Percentiles rank a stretch among this genome's conserved stretches.
These are phyloP conservation scores for Tremellales sp. DNA, from an alignment of 1,284 basidiomycete species.

Conservation along the genomic window DNA sequence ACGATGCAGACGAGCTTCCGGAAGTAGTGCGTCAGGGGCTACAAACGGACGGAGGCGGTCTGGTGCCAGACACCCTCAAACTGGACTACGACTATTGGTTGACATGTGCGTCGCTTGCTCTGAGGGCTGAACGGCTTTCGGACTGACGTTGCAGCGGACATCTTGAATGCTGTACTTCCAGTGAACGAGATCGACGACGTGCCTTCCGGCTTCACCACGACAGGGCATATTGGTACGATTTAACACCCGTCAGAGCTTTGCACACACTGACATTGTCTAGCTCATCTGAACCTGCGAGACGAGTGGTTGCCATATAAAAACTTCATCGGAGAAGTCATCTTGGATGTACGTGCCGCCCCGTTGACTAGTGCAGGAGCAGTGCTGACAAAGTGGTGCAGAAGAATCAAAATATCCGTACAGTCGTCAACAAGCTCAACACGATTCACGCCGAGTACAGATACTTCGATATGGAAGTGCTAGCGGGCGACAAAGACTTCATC, in stretches of 20 bases:
- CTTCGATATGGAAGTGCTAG: conserved; percentile 95
- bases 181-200: conserved; percentile 68
- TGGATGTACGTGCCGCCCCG: conserved; percentile 65
- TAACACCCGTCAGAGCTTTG: background rate
- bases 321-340: conserved; percentile 83
- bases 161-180: conserved; percentile 73
- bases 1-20: conserved; percentile 60
- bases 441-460: conserved; percentile 87
- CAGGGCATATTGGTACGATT: conserved; percentile 79
- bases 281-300: conserved; percentile 82
- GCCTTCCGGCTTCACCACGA: conserved; percentile 80
- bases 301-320: conserved; percentile 89
- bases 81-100: conserved; percentile 82
- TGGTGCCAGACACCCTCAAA: conserved; percentile 60
- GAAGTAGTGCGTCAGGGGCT: conserved; percentile 57
- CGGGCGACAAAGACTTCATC: conserved; percentile 78
- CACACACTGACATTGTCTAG: conserved; percentile 21
- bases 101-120: conserved; percentile 56
- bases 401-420: conserved; percentile 73
- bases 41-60: conserved; percentile 53
- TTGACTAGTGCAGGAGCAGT: background rate
- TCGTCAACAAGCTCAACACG: conserved; percentile 90
- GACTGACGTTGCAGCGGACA: conserved; percentile 60
- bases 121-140: background rate
- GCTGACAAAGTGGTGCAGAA: conserved; percentile 56